phyloP scores from a whole-genome alignment of 1,139 yeast genomes.

The Suhomyces panamericanus region DNA sequence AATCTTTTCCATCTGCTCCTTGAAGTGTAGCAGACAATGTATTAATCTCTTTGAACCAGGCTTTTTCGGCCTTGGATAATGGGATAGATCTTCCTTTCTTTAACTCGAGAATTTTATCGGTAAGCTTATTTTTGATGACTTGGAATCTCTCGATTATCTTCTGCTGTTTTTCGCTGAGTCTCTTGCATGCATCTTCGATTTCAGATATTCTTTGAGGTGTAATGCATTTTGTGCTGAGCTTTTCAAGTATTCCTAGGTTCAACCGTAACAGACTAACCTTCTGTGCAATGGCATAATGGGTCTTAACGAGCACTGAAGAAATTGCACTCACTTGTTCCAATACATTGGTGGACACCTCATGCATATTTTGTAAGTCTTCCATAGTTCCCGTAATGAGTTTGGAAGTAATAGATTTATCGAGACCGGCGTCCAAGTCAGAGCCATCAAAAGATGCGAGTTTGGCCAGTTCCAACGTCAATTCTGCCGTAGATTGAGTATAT shows the following conservation, averaged over 20 bases:
- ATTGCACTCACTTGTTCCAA: constrained; percentile 21
- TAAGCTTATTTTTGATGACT: constrained; percentile 25
- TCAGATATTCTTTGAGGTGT: neutral
- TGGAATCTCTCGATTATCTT: constrained; percentile 23
- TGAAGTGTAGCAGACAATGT: constrained; percentile 15
- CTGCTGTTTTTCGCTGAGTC: constrained; percentile 26
- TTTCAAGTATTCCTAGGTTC: constrained; percentile 23
- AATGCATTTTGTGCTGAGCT: constrained; percentile 8
- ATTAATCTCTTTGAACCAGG: constrained; percentile 43
- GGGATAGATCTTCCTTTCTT: constrained; percentile 29
- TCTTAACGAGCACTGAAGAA: constrained; percentile 24
- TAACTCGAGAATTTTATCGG: constrained; percentile 23
- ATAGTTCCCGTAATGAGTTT: neutral
- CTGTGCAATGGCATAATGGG: constrained; percentile 24
- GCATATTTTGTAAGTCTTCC: constrained; percentile 8
- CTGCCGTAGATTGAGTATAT: neutral
- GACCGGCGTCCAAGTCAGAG: neutral
- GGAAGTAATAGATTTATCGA: neutral
- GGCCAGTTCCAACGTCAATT: neutral
- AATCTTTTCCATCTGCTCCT: constrained; percentile 2
- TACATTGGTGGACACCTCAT: constrained; percentile 20
- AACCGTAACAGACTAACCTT: constrained; percentile 26
- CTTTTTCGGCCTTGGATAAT: constrained; percentile 35
- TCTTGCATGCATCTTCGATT: constrained; percentile 12
- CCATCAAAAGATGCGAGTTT: neutral